These are phyloP conservation scores for Nigrospora osmanthi DNA, from an alignment of 2,329 filamentous ascomycete genomes.

Conservation along the genomic window DNA sequence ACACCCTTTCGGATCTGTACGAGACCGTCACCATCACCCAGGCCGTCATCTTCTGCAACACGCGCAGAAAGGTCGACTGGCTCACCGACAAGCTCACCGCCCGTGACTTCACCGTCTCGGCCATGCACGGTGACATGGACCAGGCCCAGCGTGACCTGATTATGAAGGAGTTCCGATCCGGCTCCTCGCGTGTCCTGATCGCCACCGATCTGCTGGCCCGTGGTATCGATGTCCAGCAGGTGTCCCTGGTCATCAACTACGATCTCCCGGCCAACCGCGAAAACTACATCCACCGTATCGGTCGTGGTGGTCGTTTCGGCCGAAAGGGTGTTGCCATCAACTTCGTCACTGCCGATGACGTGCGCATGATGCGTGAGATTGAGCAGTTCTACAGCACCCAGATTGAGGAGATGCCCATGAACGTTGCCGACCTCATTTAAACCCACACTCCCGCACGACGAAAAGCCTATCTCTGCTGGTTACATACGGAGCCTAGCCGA, in stretches of 20 bases:
- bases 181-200: slow-evolving; percentile 96
- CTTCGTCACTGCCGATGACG: slow-evolving; percentile 98
- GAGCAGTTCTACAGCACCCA: slow-evolving; percentile 99
- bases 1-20: slow-evolving; percentile 97
- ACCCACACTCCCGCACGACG: slow-evolving; percentile 1
- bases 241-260: slow-evolving; percentile 99
- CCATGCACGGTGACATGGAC: slow-evolving; percentile 99
- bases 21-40: slow-evolving; percentile 99
- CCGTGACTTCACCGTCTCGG: slow-evolving; percentile 97
- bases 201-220: slow-evolving; percentile 95
- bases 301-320: slow-evolving; percentile 98
- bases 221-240: slow-evolving; percentile 99
- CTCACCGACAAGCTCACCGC: slow-evolving; percentile 98
- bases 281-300: slow-evolving; percentile 99
- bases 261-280: slow-evolving; percentile 97
- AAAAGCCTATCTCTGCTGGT: neutral
- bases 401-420: slow-evolving; percentile 99
- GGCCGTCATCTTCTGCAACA: slow-evolving; percentile 99
- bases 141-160: slow-evolving; percentile 96
- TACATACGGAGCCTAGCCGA: slow-evolving; percentile 12
- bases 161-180: slow-evolving; percentile 99
- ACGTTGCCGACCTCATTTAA: slow-evolving; percentile 71
- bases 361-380: slow-evolving; percentile 99
- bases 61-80: slow-evolving; percentile 99
- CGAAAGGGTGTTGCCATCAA: slow-evolving; percentile 99